Evolutionary conservation across 768 basidiomycete species (phyloP).

Genomic region (Lactifluus volemus): DNA sequence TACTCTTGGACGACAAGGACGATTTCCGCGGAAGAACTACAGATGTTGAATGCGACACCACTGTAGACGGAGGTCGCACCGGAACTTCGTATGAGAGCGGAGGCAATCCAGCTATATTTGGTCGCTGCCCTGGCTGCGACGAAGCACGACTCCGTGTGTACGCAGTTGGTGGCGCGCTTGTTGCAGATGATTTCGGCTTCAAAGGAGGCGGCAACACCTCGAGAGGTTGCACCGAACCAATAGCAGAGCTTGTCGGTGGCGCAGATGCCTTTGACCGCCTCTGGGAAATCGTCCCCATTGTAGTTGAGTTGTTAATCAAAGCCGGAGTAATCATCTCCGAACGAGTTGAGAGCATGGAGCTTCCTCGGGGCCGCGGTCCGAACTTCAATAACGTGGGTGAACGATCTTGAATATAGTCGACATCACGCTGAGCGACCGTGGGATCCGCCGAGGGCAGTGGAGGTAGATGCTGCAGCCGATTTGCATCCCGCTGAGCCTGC

Average conservation of each 20-base stretch:
- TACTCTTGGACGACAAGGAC: slow-evolving; percentile 48
- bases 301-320: slow-evolving; percentile 51
- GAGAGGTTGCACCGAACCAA: slow-evolving; percentile 6
- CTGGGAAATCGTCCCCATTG: slow-evolving; percentile 58
- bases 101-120: slow-evolving; percentile 37
- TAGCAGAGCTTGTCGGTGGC: slow-evolving; percentile 33
- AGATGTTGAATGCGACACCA: slow-evolving; percentile 30
- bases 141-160: slow-evolving; percentile 51
- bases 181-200: slow-evolving; percentile 29
- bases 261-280: slow-evolving; percentile 59
- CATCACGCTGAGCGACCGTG: slow-evolving; percentile 31
- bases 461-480: slow-evolving; percentile 31
- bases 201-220: slow-evolving; percentile 24
- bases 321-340: slow-evolving; percentile 25
- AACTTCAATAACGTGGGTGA: slow-evolving; percentile 28
- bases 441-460: slow-evolving; percentile 61
- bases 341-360: slow-evolving; percentile 35
- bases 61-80: slow-evolving; percentile 41
- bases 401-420: slow-evolving; percentile 17
- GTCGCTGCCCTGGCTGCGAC: slow-evolving; percentile 70
- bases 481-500: slow-evolving; percentile 11
- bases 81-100: slow-evolving; percentile 42
- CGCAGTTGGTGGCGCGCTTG: neutral
- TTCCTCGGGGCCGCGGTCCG: slow-evolving; percentile 47
- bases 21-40: slow-evolving; percentile 41